These are phyloP conservation scores for Fusarium tanahbumbuense DNA, from an alignment of 2,329 filamentous ascomycete genomes.

Conservation along the genomic window DNA sequence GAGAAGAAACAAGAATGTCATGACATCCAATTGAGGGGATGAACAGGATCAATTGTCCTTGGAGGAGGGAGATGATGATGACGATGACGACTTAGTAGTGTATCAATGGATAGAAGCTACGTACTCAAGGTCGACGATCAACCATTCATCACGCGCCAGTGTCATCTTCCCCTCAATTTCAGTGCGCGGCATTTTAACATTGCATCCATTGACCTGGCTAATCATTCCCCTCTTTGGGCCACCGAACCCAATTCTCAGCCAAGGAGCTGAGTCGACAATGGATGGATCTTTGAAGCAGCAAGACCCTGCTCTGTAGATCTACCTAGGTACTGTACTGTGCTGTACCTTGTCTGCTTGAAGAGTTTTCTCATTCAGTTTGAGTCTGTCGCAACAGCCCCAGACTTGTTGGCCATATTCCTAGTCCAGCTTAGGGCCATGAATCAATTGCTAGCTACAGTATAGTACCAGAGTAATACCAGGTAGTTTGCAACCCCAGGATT, in stretches of 20 bases:
- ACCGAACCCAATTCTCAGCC: constrained; percentile 7
- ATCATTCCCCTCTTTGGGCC: constrained; percentile 27
- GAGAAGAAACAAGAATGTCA: background rate
- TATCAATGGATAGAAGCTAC: constrained; percentile 1
- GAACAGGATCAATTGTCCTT: constrained; percentile 3
- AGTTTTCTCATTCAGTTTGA: constrained; percentile 1
- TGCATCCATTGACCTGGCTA: background rate
- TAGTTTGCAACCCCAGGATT: constrained; percentile 20
- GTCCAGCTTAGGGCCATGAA: constrained; percentile 5
- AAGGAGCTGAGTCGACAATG: constrained; percentile 2
- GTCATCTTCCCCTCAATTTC: constrained; percentile 29
- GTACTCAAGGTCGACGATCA: background rate
- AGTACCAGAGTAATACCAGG: too few species aligned
- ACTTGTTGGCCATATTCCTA: constrained; percentile 5
- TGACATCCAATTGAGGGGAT: constrained; percentile 2
- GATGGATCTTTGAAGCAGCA: background rate
- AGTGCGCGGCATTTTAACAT: constrained; percentile 27
- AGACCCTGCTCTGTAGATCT: background rate
- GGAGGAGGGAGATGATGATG: background rate
- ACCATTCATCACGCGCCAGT: constrained; percentile 28
- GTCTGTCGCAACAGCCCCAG: background rate
- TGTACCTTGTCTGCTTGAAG: constrained; percentile 7
- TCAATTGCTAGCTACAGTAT: background rate
- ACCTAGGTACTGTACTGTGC: background rate
- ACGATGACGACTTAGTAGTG: constrained; percentile 10